phyloP scores from a whole-genome alignment of 2,329 filamentous ascomycete genomes.

The Capronia epimyces region DNA sequence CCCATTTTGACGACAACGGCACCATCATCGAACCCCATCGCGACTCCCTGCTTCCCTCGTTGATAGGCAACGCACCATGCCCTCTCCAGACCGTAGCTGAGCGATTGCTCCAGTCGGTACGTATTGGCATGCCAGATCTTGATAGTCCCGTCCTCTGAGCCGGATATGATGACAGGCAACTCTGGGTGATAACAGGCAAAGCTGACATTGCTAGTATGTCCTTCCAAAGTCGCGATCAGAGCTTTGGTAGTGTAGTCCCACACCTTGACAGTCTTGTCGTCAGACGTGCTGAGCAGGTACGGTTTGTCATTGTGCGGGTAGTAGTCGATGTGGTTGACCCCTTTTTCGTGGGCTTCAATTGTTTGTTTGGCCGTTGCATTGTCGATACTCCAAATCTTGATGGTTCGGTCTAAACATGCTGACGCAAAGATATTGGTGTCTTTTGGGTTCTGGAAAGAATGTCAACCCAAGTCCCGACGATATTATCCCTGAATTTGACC shows the following conservation, averaged over 20 bases:
- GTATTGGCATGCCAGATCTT: constrained; percentile 99
- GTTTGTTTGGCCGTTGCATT: constrained; percentile 94
- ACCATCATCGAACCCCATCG: constrained; percentile 95
- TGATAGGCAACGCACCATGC: constrained; percentile 98
- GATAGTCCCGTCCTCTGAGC: constrained; percentile 93
- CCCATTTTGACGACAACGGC: constrained; percentile 97
- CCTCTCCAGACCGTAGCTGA: constrained; percentile 92
- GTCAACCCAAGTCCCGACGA: constrained; percentile 24
- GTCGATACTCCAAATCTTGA: constrained; percentile 96
- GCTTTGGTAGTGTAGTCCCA: constrained; percentile 99
- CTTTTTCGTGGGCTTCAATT: constrained; percentile 94
- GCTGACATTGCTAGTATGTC: constrained; percentile 95
- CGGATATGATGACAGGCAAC: constrained; percentile 92
- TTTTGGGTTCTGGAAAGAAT: constrained; percentile 88
- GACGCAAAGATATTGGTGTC: constrained; percentile 76
- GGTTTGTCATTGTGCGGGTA: constrained; percentile 64
- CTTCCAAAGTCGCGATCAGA: constrained; percentile 90
- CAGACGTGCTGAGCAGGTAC: constrained; percentile 92
- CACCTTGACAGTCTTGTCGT: constrained; percentile 93
- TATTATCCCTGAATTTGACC: background rate
- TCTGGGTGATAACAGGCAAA: constrained; percentile 98
- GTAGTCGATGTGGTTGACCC: constrained; percentile 96
- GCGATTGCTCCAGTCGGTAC: constrained; percentile 88
- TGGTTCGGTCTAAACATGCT: constrained; percentile 90
- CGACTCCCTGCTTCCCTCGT: constrained; percentile 86